Evolutionary conservation across 2,329 filamentous ascomycete species (phyloP), one percentile per base, ranked within the genome.

Genomic region (Helotiales sp.): DNA sequence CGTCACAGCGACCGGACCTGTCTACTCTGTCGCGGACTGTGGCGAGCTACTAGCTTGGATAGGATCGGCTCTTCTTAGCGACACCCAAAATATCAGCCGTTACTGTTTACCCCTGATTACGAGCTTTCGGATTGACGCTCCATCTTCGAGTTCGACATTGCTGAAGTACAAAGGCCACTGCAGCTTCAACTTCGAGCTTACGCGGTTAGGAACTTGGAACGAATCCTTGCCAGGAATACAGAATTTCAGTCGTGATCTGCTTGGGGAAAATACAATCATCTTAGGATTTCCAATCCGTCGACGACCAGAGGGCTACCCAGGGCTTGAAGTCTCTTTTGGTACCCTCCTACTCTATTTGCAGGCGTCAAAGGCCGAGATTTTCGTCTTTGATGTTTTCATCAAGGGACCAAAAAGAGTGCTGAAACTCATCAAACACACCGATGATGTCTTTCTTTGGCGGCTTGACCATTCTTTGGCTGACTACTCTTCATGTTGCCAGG

Each of bases 301-400:
- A 22, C 46, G 57, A 30, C 17, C 46, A 47, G 36, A 55, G n/a
- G 19, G 6, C 17, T 47, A 40, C 40, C 54, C 47, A 5, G 66
- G 67, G 0, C 59, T 69, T 38, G 67, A 67, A 29, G 58, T 67
- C 3, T 56, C 66, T 0, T 58, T 67, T 13, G 49, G 64, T 25
- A 63, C 63, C 31, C 58, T 69, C 5, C 9, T 54, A 19, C 6
- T 36, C 9, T 38, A 7, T n/a, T 47, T 54, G 9, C 15, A 30
- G 15, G 42, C 40, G 9, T 15, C 22, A 13, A 49, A 9, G 5
- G 22, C 34, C n/a, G 49, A 15, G 19, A 17, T 54, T 2, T 17
- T 29, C 17, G 49, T 48, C 19, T 17, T 2, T 2, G 17, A 24
- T 12, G 5, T 24, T 25, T 9, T 42, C 5, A 15, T 22, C 5